Evolutionary conservation across 352 stramenopile genomes (phyloP).

Genomic region (Saprolegnia parasitica): DNA sequence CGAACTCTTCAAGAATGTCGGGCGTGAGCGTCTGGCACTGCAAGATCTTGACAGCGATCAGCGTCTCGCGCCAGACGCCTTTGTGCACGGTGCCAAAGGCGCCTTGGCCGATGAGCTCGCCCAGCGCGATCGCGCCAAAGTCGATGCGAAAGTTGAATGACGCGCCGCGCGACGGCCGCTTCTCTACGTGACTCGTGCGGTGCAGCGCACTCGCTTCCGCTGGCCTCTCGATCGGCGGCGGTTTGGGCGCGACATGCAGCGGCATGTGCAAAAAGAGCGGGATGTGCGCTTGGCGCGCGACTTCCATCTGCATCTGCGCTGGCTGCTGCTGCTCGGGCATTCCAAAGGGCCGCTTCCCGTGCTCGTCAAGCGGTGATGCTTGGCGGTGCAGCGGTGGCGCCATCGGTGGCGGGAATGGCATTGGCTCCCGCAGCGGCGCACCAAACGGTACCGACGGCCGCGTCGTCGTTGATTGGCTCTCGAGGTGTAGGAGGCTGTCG

Average conservation of each 20-base stretch:
- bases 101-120: conserved; percentile 79
- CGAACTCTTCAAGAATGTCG: conserved; percentile 84
- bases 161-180: conserved; percentile 51
- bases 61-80: conserved; percentile 63
- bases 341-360: conserved; percentile 3
- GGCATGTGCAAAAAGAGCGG: conserved; percentile 81
- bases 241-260: conserved; percentile 66
- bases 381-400: background rate
- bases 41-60: conserved; percentile 81
- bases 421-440: background rate
- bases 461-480: conserved; percentile 10
- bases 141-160: conserved; percentile 80
- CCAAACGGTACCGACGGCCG: background rate
- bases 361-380: background rate
- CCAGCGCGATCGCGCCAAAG: conserved; percentile 69
- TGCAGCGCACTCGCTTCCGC: conserved; percentile 29
- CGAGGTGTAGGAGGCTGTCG: conserved; percentile 1
- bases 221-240: conserved; percentile 17
- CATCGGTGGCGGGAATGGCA: background rate
- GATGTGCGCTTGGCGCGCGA: conserved; percentile 75
- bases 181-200: conserved; percentile 35
- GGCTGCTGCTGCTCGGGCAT: conserved; percentile 40
- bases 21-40: conserved; percentile 75
- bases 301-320: conserved; percentile 82
- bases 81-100: conserved; percentile 80